A percentile compares a stretch with the other conserved stretches of the same genome.
Evolutionary conservation across 768 basidiomycete species (phyloP).

Genomic region (Lactarius evosmus): DNA sequence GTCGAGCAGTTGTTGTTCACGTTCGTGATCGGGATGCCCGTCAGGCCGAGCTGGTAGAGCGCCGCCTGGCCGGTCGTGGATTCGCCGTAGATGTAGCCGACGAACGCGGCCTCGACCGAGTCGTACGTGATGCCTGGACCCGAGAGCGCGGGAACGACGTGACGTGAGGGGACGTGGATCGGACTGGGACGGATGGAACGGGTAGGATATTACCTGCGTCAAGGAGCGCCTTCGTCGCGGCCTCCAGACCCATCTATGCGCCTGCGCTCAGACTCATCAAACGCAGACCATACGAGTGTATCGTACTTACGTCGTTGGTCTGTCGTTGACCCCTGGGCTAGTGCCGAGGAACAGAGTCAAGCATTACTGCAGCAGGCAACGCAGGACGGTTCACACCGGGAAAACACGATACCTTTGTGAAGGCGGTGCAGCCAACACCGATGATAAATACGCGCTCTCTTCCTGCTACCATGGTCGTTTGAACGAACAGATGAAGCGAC

Average conservation of each 20-base stretch:
- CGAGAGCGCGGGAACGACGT: not conserved
- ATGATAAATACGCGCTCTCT: conserved; percentile 48
- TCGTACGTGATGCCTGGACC: conserved; percentile 77
- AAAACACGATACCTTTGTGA: conserved; percentile 57
- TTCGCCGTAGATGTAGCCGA: conserved; percentile 78
- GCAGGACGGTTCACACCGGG: not conserved
- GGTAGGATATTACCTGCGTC: conserved; percentile 60
- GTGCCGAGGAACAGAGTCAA: conserved; percentile 6
- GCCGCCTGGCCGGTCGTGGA: conserved; percentile 79
- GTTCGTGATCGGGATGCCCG: conserved; percentile 79
- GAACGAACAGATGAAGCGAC: not conserved
- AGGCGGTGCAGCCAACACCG: conserved; percentile 73
- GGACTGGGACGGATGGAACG: not conserved
- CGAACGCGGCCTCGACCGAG: conserved; percentile 65
- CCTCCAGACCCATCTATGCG: conserved; percentile 78
- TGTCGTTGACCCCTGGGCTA: conserved; percentile 64
- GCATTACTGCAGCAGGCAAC: not conserved
- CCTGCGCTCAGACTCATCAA: not conserved
- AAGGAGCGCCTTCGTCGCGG: conserved; percentile 80
- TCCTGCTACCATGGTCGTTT: conserved; percentile 2
- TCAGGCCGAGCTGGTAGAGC: conserved; percentile 80
- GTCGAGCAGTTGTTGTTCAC: conserved; percentile 90
- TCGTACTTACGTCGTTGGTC: conserved; percentile 69
- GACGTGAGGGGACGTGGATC: not conserved
- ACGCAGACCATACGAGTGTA: not conserved